A percentile compares a stretch with the other conserved stretches of the same genome.
Evolutionary conservation across 2,329 filamentous ascomycete species (phyloP).

Genomic region (Colletotrichum sp.): DNA sequence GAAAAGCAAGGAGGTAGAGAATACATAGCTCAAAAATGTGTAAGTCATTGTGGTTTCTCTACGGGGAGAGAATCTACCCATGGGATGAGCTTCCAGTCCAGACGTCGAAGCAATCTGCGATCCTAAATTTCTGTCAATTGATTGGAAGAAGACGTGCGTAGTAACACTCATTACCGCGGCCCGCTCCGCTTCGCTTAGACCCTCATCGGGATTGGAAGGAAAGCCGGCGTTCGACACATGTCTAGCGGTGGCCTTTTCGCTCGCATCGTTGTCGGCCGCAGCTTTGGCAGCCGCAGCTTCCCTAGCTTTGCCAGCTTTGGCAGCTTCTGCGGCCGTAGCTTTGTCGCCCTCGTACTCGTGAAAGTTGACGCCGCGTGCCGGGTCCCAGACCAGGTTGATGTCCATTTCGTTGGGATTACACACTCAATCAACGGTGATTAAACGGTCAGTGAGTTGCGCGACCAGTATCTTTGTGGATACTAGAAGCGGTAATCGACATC

Average conservation of each 20-base stretch:
- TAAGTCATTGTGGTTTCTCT: background rate
- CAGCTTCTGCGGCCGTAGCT: background rate
- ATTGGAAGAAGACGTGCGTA: no score
- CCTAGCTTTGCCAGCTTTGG: no score
- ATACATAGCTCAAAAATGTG: background rate
- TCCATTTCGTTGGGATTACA: background rate
- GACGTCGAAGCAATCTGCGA: background rate
- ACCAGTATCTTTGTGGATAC: background rate
- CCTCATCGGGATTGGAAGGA: accelerated
- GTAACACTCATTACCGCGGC: background rate
- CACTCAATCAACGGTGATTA: background rate
- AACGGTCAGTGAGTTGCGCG: background rate
- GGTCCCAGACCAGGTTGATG: background rate
- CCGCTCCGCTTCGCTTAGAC: background rate
- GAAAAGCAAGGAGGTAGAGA: conserved; percentile 69
- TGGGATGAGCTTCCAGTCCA: conserved; percentile 5
- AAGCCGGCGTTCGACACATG: background rate
- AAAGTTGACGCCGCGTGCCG: background rate
- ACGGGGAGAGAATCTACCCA: background rate
- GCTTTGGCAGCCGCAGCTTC: background rate
- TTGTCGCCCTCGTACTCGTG: background rate
- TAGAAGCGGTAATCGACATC: background rate
- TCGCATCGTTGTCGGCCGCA: background rate
- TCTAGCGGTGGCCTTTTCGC: background rate
- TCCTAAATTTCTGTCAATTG: background rate